Evolutionary conservation across 2,329 filamentous ascomycete genomes (phyloP).

Genomic region (Lasiodiplodia gonubiensis): DNA sequence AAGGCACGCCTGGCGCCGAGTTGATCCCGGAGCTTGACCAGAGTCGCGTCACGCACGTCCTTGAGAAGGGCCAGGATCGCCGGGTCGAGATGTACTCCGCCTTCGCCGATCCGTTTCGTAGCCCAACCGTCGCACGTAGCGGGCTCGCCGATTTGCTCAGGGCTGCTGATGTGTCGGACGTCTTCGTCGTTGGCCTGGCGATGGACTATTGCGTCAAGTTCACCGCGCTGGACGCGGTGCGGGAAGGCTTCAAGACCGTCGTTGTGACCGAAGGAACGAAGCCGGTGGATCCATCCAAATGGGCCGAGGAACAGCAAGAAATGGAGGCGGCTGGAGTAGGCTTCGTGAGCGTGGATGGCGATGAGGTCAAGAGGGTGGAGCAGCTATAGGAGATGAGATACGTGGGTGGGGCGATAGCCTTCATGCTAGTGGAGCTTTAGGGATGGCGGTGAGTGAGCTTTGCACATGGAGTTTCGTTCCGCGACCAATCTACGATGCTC

Average conservation of each 20-base stretch:
- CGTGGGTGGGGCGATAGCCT: background rate
- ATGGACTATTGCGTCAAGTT: slow-evolving; percentile 86
- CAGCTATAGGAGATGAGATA: background rate
- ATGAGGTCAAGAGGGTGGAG: slow-evolving; percentile 61
- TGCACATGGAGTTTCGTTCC: background rate
- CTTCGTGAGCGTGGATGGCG: slow-evolving; percentile 64
- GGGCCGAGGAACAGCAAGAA: slow-evolving; percentile 61
- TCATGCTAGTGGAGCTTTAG: background rate
- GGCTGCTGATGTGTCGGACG: slow-evolving; percentile 69
- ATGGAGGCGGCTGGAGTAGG: slow-evolving; percentile 65
- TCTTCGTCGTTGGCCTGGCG: slow-evolving; percentile 85
- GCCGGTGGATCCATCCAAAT: slow-evolving; percentile 68
- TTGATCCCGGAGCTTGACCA: slow-evolving; percentile 71
- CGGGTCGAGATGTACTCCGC: slow-evolving; percentile 92
- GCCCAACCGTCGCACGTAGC: slow-evolving; percentile 66
- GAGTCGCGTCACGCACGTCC: slow-evolving; percentile 54
- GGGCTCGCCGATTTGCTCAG: slow-evolving; percentile 66
- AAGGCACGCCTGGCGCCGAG: slow-evolving; percentile 72
- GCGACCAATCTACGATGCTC: background rate
- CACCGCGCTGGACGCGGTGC: slow-evolving; percentile 78
- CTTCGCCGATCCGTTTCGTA: slow-evolving; percentile 74
- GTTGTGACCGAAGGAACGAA: slow-evolving; percentile 80
- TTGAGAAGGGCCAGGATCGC: slow-evolving; percentile 78
- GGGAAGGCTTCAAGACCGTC: slow-evolving; percentile 76
- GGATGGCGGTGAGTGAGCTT: background rate